A percentile compares a stretch with the other conserved stretches of the same genome.
Evolutionary conservation across 331 rosid species (phyloP).

Genomic region (Quercus lobata): DNA sequence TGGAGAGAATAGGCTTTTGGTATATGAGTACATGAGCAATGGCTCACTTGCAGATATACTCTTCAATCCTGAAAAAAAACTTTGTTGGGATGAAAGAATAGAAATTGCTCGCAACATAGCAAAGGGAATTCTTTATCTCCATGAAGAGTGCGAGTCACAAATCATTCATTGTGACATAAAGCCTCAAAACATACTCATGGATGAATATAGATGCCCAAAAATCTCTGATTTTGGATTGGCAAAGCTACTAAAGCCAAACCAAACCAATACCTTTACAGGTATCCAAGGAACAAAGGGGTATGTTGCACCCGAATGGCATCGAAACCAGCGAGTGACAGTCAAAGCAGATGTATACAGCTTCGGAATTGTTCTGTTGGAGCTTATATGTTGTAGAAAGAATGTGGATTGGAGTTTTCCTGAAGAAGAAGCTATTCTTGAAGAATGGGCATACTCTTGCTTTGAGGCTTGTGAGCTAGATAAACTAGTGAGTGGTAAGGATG

Average conservation of each 20-base stretch:
- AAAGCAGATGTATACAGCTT: constrained; percentile 49
- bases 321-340: constrained; percentile 30
- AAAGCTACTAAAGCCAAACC: constrained; percentile 42
- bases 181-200: constrained; percentile 51
- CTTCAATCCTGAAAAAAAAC: constrained; percentile 20
- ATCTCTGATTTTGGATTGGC: constrained; percentile 56
- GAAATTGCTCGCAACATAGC: constrained; percentile 34
- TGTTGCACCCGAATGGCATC: constrained; percentile 43
- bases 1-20: constrained; percentile 44
- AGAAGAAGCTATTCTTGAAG: constrained; percentile 7
- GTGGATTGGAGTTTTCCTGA: constrained; percentile 7
- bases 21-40: constrained; percentile 58
- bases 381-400: constrained; percentile 34
- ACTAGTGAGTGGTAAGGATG: background rate
- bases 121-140: constrained; percentile 42
- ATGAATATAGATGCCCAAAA: constrained; percentile 34
- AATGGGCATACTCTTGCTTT: constrained; percentile 7
- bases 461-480: background rate
- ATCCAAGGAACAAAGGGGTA: constrained; percentile 57
- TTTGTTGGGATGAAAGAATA: constrained; percentile 40
- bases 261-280: constrained; percentile 39
- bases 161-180: constrained; percentile 54
- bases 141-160: background rate
- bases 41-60: constrained; percentile 43
- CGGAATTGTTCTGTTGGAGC: constrained; percentile 43